phyloP scores from a whole-genome alignment of 805 yeast genomes.

The Lipomyces yamadae region DNA sequence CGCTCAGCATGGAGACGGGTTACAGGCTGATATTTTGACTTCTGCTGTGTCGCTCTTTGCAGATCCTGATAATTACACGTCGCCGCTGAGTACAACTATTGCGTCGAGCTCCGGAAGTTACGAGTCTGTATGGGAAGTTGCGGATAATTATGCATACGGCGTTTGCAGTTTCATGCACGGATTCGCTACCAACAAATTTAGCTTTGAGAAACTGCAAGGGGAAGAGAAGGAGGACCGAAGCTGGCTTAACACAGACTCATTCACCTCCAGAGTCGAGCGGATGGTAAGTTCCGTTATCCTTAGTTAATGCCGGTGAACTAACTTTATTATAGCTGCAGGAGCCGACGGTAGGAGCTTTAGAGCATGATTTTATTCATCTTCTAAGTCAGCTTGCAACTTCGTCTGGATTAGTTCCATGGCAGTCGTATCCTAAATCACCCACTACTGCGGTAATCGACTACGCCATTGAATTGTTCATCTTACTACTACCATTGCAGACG shows the following conservation, averaged over 20 bases:
- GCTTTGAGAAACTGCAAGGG: constrained; percentile 38
- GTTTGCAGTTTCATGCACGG: constrained; percentile 50
- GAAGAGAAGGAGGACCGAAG: constrained; percentile 24
- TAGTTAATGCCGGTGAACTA: neutral
- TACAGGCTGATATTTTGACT: constrained; percentile 50
- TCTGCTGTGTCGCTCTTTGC: constrained; percentile 44
- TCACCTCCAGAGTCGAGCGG: constrained; percentile 35
- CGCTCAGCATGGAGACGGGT: constrained; percentile 42
- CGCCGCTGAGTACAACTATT: constrained; percentile 42
- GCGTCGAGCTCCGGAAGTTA: constrained; percentile 41
- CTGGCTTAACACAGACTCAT: constrained; percentile 41
- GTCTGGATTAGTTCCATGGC: constrained; percentile 32
- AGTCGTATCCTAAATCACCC: constrained; percentile 39
- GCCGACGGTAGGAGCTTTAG: constrained; percentile 41
- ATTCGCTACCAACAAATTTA: constrained; percentile 43
- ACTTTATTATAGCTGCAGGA: constrained; percentile 20
- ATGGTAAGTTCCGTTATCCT: constrained; percentile 13
- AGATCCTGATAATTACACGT: constrained; percentile 42
- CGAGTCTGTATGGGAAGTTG: constrained; percentile 46
- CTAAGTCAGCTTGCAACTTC: constrained; percentile 23
- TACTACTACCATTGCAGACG: constrained; percentile 71
- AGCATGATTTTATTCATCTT: constrained; percentile 39
- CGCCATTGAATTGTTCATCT: constrained; percentile 76
- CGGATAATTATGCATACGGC: constrained; percentile 52
- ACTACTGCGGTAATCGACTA: constrained; percentile 67